Evolutionary conservation across 202 grass and related monocot genomes (phyloP).

Genomic region (Digitaria exilis): DNA sequence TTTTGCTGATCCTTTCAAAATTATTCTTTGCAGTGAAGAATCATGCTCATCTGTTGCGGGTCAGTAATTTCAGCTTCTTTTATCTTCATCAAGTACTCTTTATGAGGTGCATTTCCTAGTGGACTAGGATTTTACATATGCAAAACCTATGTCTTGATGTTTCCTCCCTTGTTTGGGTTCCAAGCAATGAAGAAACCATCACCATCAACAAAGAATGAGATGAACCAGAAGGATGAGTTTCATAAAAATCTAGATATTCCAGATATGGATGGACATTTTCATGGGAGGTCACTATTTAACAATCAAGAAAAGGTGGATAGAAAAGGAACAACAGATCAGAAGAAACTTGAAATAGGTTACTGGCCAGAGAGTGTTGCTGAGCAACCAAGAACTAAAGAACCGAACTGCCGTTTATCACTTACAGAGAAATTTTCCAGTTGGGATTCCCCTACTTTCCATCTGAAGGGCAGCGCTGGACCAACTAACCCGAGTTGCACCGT

Average conservation of each 20-base stretch:
- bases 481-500: slow-evolving; percentile 21
- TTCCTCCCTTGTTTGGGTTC: not conserved
- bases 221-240: slow-evolving; percentile 50
- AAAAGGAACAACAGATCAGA: slow-evolving; percentile 36
- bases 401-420: slow-evolving; percentile 50
- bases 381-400: slow-evolving; percentile 45
- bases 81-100: slow-evolving; percentile 26
- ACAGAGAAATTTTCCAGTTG: slow-evolving; percentile 45
- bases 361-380: slow-evolving; percentile 38
- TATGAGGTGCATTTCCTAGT: slow-evolving; percentile 14
- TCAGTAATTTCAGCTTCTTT: slow-evolving; percentile 42
- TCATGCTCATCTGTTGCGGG: slow-evolving; percentile 73
- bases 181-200: slow-evolving; percentile 46
- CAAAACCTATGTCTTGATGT: slow-evolving; percentile 18
- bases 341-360: slow-evolving; percentile 44
- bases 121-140: slow-evolving; percentile 11
- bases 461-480: slow-evolving; percentile 35
- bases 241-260: slow-evolving; percentile 50
- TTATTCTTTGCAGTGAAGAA: slow-evolving; percentile 65
- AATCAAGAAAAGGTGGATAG: slow-evolving; percentile 40
- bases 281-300: slow-evolving; percentile 29
- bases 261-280: slow-evolving; percentile 36
- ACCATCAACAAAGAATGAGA: slow-evolving; percentile 48
- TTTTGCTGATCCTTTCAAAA: slow-evolving; percentile 35
- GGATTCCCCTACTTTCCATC: slow-evolving; percentile 41